phyloP scores from a whole-genome alignment of 192 early-diverging fungal genomes.

The Pilaira anomala region DNA sequence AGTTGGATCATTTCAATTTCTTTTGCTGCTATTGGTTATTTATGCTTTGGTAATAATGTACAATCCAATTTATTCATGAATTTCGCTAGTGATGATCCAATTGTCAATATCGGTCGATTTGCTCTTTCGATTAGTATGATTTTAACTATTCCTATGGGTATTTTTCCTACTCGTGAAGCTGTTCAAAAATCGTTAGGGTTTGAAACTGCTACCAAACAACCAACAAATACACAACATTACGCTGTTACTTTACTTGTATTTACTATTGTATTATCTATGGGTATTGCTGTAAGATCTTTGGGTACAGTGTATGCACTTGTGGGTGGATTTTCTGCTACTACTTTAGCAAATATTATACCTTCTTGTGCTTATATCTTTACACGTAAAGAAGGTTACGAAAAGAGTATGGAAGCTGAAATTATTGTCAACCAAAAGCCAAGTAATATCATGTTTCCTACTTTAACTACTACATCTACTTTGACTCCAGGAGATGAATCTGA shows the following conservation, averaged over 20 bases:
- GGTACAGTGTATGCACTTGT: constrained; percentile 48
- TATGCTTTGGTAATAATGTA: constrained; percentile 59
- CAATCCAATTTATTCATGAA: constrained; percentile 68
- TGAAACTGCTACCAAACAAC: constrained; percentile 30
- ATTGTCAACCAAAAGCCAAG: neutral
- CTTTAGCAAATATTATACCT: constrained; percentile 48
- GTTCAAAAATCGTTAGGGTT: constrained; percentile 46
- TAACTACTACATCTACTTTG: neutral
- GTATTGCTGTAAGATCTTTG: constrained; percentile 35
- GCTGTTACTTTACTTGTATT: constrained; percentile 40
- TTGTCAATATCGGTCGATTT: constrained; percentile 59
- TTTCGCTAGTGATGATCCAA: constrained; percentile 52
- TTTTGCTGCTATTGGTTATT: constrained; percentile 62
- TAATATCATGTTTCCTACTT: constrained; percentile 6
- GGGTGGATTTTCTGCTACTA: constrained; percentile 49
- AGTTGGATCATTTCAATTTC: constrained; percentile 54
- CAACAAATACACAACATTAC: constrained; percentile 40
- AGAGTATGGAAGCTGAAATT: neutral
- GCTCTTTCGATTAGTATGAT: constrained; percentile 58
- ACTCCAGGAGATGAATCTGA: constrained; percentile 4
- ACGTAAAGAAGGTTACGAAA: constrained; percentile 22
- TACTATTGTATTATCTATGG: constrained; percentile 28
- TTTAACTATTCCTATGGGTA: constrained; percentile 52
- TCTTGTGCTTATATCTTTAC: constrained; percentile 39
- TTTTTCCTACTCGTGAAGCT: constrained; percentile 46